A percentile compares a stretch with the other conserved stretches of the same genome.
These are phyloP conservation scores for Fusarium gaditjirri DNA, from an alignment of 2,329 filamentous ascomycete species.

Conservation along the genomic window DNA sequence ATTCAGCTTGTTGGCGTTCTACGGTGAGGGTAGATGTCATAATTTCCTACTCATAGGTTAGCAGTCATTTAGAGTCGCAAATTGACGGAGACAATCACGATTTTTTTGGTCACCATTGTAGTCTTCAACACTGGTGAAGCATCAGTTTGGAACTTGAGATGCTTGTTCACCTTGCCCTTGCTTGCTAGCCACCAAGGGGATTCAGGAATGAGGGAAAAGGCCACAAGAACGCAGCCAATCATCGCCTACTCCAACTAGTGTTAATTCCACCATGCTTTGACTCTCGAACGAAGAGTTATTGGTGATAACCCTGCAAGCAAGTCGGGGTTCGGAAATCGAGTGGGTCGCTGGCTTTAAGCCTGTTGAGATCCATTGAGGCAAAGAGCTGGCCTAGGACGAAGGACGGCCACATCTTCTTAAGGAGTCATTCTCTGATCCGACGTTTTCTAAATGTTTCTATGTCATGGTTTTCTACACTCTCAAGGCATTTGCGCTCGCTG, in stretches of 20 bases:
- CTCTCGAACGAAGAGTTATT: neutral
- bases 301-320: neutral
- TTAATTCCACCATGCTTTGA: neutral
- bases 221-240: neutral
- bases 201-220: neutral
- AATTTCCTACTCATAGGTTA: accelerated
- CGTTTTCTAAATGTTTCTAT: neutral
- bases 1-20: neutral
- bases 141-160: neutral
- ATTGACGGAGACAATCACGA: neutral
- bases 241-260: neutral
- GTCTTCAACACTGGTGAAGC: neutral
- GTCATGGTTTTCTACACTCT: slow-evolving; percentile 2
- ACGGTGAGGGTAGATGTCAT: neutral
- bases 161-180: neutral
- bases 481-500: neutral
- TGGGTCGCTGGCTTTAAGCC: neutral
- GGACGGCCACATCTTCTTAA: accelerated
- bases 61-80: accelerated
- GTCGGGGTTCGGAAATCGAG: neutral
- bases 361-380: neutral
- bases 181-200: neutral
- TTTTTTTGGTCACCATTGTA: neutral
- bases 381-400: neutral
- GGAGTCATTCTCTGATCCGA: neutral